Evolutionary conservation across 2,329 filamentous ascomycete genomes (phyloP), one percentile per base, ranked within the genome.

Genomic region (Sclerotinia sclerotiorum): DNA sequence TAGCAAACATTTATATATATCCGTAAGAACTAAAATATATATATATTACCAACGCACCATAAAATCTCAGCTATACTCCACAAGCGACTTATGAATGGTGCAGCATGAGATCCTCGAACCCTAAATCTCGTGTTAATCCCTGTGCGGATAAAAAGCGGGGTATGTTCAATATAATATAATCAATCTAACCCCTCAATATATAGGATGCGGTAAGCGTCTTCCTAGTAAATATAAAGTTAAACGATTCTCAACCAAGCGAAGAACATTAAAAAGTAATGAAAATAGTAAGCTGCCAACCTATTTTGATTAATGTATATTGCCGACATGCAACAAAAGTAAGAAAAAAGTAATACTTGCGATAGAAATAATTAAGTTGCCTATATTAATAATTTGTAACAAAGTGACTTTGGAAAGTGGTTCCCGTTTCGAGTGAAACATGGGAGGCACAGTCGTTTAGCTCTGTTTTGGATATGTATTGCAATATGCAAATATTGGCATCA

Each of bases 241-340:
- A 60, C 42, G 17, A 46, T 42, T 15, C 19, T 13, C 44, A 32
- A 49, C 58, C 58, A 35, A 61, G 35, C 13, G 24, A 49, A 35
- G 1, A 2, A 10, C 2, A 21, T 13, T 11, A 24, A 56, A 19
- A 29, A 24, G 13, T 62, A 51, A 51, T 24, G 4, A 62, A 39
- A 62, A 29, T 32, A 48, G 39, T 62, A 62, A 62, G 46, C 44
- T 62, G 46, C 46, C 46, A 51, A 62, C 21, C 29, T 39, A 24
- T 51, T 62, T 62, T 62, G 60, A 62, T 62, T 62, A 62, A 62
- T 49, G 13, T 51, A 62, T 39, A 62, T 51, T 39, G 7, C 29
- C 21, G n/a, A 63, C 5, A 42, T 51, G 46, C 32, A 63, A 62
- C 58, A 62, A 62, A 62, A 6, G 29, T 51, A 51, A 63, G 15